Evolutionary conservation across 768 basidiomycete genomes (phyloP).

Genomic region (Xanthoconium stramineum): DNA sequence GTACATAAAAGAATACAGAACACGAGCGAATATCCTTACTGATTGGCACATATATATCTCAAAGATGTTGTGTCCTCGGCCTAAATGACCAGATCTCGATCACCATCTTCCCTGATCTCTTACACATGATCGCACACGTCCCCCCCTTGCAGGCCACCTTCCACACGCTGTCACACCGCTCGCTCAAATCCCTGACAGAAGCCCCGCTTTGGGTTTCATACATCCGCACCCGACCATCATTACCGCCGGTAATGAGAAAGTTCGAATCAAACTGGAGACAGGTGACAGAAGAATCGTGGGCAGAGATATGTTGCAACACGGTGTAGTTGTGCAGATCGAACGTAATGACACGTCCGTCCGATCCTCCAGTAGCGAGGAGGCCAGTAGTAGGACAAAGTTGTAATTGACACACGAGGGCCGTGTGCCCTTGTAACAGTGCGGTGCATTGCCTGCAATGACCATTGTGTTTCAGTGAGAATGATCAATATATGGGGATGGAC

Average conservation of each 20-base stretch:
- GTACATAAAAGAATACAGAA: slow-evolving; percentile 11
- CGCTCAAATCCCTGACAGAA: slow-evolving; percentile 73
- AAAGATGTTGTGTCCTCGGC: slow-evolving; percentile 30
- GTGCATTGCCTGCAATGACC: slow-evolving; percentile 57
- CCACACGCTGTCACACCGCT: slow-evolving; percentile 83
- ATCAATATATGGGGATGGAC: slow-evolving; percentile 22
- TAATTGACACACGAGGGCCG: slow-evolving; percentile 87
- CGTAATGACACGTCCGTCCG: slow-evolving; percentile 82
- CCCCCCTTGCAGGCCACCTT: slow-evolving; percentile 73
- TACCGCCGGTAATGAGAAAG: slow-evolving; percentile 81
- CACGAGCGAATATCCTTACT: slow-evolving; percentile 4
- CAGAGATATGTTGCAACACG: slow-evolving; percentile 65
- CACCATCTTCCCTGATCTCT: slow-evolving; percentile 74
- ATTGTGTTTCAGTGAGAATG: neutral
- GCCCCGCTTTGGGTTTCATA: slow-evolving; percentile 63
- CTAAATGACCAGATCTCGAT: slow-evolving; percentile 84
- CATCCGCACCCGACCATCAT: slow-evolving; percentile 78
- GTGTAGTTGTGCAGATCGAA: slow-evolving; percentile 51
- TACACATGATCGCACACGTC: slow-evolving; percentile 78
- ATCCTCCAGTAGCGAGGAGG: slow-evolving; percentile 77
- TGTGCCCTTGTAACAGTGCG: slow-evolving; percentile 87
- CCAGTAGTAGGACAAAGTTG: slow-evolving; percentile 59
- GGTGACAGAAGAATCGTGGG: slow-evolving; percentile 87
- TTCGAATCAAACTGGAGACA: slow-evolving; percentile 82
- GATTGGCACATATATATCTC: slow-evolving; percentile 4